Conservation (phyloP, 768 basidiomycete species). For the Podaxis sp. region DNA sequence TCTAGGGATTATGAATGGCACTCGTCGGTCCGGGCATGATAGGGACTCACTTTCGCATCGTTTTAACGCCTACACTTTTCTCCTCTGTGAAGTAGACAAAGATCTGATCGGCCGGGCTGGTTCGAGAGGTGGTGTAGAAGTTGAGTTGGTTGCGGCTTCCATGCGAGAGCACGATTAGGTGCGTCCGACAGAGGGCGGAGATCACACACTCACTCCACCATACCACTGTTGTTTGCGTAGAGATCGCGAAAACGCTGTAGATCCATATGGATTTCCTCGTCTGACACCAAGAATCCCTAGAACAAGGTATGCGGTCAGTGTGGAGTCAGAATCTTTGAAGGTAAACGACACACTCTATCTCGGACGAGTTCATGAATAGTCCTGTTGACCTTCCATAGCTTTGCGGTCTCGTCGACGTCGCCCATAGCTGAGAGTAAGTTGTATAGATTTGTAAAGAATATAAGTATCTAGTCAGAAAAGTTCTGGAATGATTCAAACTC, state of each 20-base stretch:
- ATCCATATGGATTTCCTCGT: conserved; percentile 92
- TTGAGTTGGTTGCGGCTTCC: conserved; percentile 83
- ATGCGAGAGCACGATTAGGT: conserved; percentile 10
- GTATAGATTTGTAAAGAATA: conserved; percentile 11
- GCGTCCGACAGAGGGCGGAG: not conserved
- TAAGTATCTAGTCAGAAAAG: conserved; percentile 18
- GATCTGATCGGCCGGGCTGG: conserved; percentile 74
- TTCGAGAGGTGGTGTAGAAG: conserved; percentile 80
- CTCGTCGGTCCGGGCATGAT: not conserved
- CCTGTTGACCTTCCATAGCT: conserved; percentile 93
- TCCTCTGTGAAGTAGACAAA: conserved; percentile 98
- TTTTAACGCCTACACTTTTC: conserved; percentile 92
- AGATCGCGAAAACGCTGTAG: conserved; percentile 71
- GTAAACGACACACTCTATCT: conserved; percentile 71
- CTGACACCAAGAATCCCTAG: conserved; percentile 90
- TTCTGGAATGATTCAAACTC: conserved; percentile 50
- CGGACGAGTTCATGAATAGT: conserved; percentile 96
- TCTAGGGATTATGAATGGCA: conserved; percentile 41
- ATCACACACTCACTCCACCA: conserved; percentile 75
- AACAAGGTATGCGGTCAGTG: conserved; percentile 22
- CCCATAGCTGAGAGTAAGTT: conserved; percentile 45
- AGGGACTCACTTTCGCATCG: conserved; percentile 87
- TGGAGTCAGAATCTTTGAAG: conserved; percentile 22
- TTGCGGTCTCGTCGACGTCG: conserved; percentile 78
- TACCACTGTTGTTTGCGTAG: conserved; percentile 73